Base-by-base conservation (phyloP, 148 eudicot species). In the Cornus florida region DNA sequence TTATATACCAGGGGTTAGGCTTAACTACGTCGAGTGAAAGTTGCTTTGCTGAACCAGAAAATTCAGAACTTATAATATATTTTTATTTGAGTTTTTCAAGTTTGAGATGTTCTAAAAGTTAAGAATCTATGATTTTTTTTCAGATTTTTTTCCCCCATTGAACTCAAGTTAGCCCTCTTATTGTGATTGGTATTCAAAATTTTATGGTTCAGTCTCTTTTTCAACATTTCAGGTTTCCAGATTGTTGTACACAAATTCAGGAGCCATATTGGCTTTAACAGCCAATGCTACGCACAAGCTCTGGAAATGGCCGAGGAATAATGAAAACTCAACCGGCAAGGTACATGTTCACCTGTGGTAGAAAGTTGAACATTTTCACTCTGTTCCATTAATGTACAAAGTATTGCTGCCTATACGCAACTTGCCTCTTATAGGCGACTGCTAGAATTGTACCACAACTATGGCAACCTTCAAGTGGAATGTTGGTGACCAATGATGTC, bases 301-400 rank as follows among this genome's bases (percentile, higher is more conserved):
- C 46, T 75, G 78, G 78, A 75, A 64, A 41, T 75, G 78, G 78
- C 70, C n/a, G 19, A 35, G 31, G 64, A 65, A 75, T 75, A 70
- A 65, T 23, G 28, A 67, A 28, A 64, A 65, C 19, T 1, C 28
- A 33, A 59, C n/a, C 19, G 70, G 50, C 56, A 75, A 75, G 78
- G 78, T 75, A 75, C 12, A 38, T 1, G 19, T 12, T 53, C 19
- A 16, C 19, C 17, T 11, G 59, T 53, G 59, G 17, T 11, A 53
- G 59, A 53, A 53, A 53, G 59, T 7, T 16, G 59, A 43, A 43
- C 16, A 53, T 53, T 16, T 12, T 16, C 59, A 13, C 4, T 53
- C 59, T 53, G 59, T 53, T 16, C 14, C 16, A 53, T 53, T 53
- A 53, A 53, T 53, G 19, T 53, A 17, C 59, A 53, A 4, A 53